A percentile compares a stretch with the other conserved stretches of the same genome.
phyloP scores from a whole-genome alignment of 805 yeast species.

The Komagataella ulmi region DNA sequence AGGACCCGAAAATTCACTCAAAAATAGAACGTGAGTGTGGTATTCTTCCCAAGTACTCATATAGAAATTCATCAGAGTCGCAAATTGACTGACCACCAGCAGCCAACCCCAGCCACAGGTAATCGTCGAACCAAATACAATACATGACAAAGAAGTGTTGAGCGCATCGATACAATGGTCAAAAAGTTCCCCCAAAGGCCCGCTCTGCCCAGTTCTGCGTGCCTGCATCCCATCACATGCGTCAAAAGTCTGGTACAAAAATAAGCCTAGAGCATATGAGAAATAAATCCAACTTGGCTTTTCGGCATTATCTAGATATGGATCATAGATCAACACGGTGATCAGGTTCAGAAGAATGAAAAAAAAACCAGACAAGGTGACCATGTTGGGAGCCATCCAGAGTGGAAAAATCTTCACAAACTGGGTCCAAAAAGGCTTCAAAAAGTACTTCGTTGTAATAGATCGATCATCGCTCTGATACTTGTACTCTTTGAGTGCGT shows the following conservation, averaged over 20 bases:
- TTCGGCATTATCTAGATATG: conserved; percentile 36
- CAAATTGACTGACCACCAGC: conserved; percentile 53
- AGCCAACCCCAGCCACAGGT: conserved; percentile 61
- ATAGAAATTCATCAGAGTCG: conserved; percentile 70
- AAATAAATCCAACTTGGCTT: conserved; percentile 70
- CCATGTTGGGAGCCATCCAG: conserved; percentile 88
- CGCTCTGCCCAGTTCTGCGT: conserved; percentile 86
- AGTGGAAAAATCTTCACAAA: conserved; percentile 68
- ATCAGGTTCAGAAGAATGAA: conserved; percentile 55
- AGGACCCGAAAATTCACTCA: conserved; percentile 81
- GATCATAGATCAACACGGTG: conserved; percentile 62
- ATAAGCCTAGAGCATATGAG: conserved; percentile 69
- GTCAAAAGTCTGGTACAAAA: conserved; percentile 89
- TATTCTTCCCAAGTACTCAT: conserved; percentile 93
- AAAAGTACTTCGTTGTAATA: conserved; percentile 53
- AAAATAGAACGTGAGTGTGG: conserved; percentile 71
- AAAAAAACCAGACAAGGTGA: conserved; percentile 66
- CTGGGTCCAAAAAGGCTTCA: conserved; percentile 72
- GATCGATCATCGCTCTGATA: conserved; percentile 78
- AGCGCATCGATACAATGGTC: conserved; percentile 73
- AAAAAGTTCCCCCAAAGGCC: conserved; percentile 89
- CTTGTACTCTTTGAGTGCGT: conserved; percentile 30
- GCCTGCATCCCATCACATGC: conserved; percentile 96
- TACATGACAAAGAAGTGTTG: conserved; percentile 61
- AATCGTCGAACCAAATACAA: conserved; percentile 64